phyloP scores from a whole-genome alignment of 257 asterid species.

The Prunella vulgaris region DNA sequence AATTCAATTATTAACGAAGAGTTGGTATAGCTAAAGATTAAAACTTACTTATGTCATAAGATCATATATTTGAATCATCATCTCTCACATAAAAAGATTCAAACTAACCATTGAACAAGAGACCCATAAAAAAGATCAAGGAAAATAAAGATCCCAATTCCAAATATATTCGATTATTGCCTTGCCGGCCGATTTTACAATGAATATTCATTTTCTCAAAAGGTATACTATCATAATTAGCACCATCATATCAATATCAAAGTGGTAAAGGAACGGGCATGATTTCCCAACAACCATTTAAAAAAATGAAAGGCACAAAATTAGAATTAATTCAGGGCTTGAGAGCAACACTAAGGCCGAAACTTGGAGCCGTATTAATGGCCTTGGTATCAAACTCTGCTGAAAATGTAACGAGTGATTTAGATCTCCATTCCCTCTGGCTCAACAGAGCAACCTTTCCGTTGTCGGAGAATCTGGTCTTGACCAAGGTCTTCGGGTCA shows the following conservation, averaged over 20 bases:
- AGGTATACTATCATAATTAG: conserved; percentile 22
- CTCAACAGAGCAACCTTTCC: conserved; percentile 62
- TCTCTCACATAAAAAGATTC: no score
- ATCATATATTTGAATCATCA: no score
- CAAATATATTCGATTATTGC: conserved; percentile 23
- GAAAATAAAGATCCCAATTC: conserved; percentile 1
- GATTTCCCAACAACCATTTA: conserved; percentile 17
- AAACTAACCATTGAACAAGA: no score
- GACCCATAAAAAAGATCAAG: neutral
- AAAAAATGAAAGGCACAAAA: conserved; percentile 19
- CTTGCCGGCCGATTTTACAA: conserved; percentile 31
- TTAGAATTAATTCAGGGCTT: conserved; percentile 51
- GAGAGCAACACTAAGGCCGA: conserved; percentile 68
- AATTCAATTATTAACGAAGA: neutral
- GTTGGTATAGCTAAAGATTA: no score
- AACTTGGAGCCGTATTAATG: conserved; percentile 42
- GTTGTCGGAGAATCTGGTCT: conserved; percentile 63
- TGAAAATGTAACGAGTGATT: conserved; percentile 65
- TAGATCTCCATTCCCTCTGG: conserved; percentile 86
- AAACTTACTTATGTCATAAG: no score
- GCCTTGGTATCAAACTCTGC: conserved; percentile 74
- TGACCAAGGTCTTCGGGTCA: conserved; percentile 56
- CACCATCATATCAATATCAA: conserved; percentile 30
- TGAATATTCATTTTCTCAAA: conserved; percentile 20
- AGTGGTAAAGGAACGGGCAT: conserved; percentile 29